phyloP scores from a whole-genome alignment of 2,329 filamentous ascomycete species.

The Nothopassalora personata region DNA sequence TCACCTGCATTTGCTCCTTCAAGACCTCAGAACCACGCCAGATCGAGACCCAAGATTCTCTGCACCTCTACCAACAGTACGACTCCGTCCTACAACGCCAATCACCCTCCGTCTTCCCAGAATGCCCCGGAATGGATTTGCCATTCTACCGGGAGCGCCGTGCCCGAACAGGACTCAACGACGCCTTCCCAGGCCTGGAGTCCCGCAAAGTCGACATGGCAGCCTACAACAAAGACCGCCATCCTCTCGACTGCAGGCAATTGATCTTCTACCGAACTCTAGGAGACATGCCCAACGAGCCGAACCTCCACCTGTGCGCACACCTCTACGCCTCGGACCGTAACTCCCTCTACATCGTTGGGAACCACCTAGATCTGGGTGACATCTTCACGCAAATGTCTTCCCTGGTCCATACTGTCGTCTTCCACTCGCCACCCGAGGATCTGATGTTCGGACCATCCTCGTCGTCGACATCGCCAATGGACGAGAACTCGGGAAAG shows the following conservation, averaged over 20 bases:
- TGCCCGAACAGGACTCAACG: conserved; percentile 34
- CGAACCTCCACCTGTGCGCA: conserved; percentile 54
- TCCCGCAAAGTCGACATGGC: conserved; percentile 51
- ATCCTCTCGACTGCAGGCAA: conserved; percentile 36
- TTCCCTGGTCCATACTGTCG: conserved; percentile 45
- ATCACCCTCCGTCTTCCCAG: conserved; percentile 28
- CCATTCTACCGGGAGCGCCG: conserved; percentile 34
- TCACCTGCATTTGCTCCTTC: conserved; percentile 50
- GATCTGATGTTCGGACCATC: conserved; percentile 35
- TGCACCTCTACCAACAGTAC: conserved; percentile 36
- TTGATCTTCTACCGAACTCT: conserved; percentile 44
- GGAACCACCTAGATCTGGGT: conserved; percentile 44
- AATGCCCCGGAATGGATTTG: conserved; percentile 34
- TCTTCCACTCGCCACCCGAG: conserved; percentile 42
- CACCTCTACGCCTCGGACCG: conserved; percentile 55
- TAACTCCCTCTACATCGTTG: conserved; percentile 50
- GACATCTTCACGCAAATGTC: conserved; percentile 40
- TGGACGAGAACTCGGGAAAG: conserved; percentile 31
- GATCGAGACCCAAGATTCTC: conserved; percentile 33
- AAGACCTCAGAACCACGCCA: conserved; percentile 40
- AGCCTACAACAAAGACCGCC: conserved; percentile 39
- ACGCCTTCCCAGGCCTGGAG: conserved; percentile 43
- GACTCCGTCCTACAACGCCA: conserved; percentile 31
- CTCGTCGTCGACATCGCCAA: conserved; percentile 1
- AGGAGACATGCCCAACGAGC: conserved; percentile 34